phyloP scores from a whole-genome alignment of 2,329 filamentous ascomycete genomes.

The Hymenoscyphus salicellus region DNA sequence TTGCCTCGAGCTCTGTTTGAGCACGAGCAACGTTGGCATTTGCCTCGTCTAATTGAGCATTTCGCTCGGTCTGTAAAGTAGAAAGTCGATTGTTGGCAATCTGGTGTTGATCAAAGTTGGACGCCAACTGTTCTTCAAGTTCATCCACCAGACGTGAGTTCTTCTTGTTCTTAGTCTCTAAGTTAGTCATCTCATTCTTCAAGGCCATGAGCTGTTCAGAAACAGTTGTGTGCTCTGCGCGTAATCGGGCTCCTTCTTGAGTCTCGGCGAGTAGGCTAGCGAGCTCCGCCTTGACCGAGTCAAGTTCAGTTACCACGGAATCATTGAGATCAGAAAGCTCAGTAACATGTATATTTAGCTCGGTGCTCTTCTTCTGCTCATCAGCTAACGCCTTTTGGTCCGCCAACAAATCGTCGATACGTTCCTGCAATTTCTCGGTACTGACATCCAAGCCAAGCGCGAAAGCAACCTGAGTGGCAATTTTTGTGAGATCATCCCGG shows the following conservation, averaged over 20 bases:
- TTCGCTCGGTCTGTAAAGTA: conserved; percentile 71
- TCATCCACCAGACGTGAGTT: conserved; percentile 90
- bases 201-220: conserved; percentile 58
- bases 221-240: conserved; percentile 47
- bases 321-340: conserved; percentile 59
- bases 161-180: conserved; percentile 75
- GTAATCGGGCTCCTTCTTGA: conserved; percentile 45
- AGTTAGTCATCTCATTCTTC: conserved; percentile 61
- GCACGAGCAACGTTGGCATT: conserved; percentile 60
- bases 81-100: conserved; percentile 81
- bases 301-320: conserved; percentile 59
- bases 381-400: conserved; percentile 58
- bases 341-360: conserved; percentile 53
- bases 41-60: conserved; percentile 74
- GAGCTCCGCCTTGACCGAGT: conserved; percentile 55
- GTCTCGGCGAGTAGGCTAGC: conserved; percentile 48
- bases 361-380: conserved; percentile 57
- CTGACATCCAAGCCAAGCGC: conserved; percentile 61
- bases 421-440: conserved; percentile 64
- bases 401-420: conserved; percentile 55
- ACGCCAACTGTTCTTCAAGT: conserved; percentile 92
- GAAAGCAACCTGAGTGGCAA: conserved; percentile 61
- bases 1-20: conserved; percentile 65
- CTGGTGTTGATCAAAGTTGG: conserved; percentile 91
- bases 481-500: conserved; percentile 62